phyloP scores from a whole-genome alignment of 2,329 filamentous ascomycete species.

The Pyricularia pennisetigena region DNA sequence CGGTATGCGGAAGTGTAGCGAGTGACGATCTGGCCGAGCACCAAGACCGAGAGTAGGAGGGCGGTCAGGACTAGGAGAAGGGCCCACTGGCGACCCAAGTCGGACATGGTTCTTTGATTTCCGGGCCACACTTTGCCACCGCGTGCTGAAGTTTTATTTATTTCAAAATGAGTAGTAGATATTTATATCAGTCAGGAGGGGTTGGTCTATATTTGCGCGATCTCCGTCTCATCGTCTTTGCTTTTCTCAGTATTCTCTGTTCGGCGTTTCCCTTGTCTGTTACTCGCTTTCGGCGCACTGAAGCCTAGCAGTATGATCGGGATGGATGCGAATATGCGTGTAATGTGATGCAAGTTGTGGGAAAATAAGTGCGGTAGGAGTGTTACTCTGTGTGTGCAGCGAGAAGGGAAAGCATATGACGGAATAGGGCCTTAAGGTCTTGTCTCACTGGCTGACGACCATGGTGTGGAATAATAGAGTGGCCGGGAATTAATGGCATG shows the following conservation, averaged over 20 bases:
- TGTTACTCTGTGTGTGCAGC: background rate
- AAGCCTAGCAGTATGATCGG: background rate
- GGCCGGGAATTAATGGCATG: background rate
- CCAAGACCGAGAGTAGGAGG: constrained; percentile 42
- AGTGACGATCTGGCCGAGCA: constrained; percentile 40
- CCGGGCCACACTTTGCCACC: background rate
- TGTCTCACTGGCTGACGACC: background rate
- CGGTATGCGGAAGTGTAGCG: constrained; percentile 46
- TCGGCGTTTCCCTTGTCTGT: background rate
- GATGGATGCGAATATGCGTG: background rate
- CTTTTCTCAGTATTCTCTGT: background rate
- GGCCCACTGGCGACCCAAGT: constrained; percentile 44
- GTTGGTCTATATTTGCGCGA: background rate
- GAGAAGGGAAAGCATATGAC: background rate
- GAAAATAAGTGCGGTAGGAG: background rate
- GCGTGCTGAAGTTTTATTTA: constrained; percentile 1
- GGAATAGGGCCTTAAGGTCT: background rate
- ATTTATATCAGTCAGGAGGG: background rate
- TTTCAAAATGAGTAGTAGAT: background rate
- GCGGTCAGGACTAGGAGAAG: constrained; percentile 48
- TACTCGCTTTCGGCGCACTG: background rate
- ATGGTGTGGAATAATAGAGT: background rate
- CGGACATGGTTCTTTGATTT: constrained; percentile 30
- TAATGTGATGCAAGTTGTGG: background rate
- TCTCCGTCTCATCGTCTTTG: constrained; percentile 5